Evolutionary conservation across 164 flowering plant genomes (phyloP), one percentile per base, ranked within the genome.

Genomic region (Tetrastigma voinierianum): DNA sequence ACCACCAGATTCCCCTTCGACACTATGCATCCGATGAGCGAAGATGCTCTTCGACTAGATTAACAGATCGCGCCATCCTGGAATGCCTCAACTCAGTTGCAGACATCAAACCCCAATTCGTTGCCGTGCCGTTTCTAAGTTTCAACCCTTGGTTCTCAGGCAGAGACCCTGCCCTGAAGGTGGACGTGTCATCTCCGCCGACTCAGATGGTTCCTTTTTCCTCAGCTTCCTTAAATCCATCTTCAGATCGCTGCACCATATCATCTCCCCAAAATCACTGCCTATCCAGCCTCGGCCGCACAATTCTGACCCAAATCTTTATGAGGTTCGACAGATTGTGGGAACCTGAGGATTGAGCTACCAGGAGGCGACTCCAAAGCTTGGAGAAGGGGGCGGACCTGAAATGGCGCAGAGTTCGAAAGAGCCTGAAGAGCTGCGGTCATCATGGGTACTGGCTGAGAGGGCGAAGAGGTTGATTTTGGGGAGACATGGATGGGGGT

Each of bases 141-240:
- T 84, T 86, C 83, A 73, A 81, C 77, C 72, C 80, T 78, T 86
- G 25, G 85, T 84, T 17, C 87, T 2, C 79, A 79, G 15, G 57
- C 70, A 25, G 84, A 87, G 10, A 67, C 75, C 4, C 74, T 87
- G 16, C 77, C 24, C 72, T 83, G 67, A 62, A 55, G 4, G 80
- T 87, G 47, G 91, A 87, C 63, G 82, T 16, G 86, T 85, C n/a
- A 71, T 84, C 61, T 66, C 80, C 16, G 17, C 72, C 64, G 80
- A 81, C 10, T 52, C 70, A 0, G 65, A 66, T 46, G 82, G 77
- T 62, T 77, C 72, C 61, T 68, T 73, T 53, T 20, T 82, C 56
- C 13, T 82, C 64, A 13, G 70, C 44, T 46, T 83, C 55, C 51
- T 83, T 54, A 66, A 23, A 21, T 72, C 84, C 14, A 21, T 83